Base-by-base conservation (phyloP, 2,329 filamentous ascomycete species). In the Boeremia lycopersici region DNA sequence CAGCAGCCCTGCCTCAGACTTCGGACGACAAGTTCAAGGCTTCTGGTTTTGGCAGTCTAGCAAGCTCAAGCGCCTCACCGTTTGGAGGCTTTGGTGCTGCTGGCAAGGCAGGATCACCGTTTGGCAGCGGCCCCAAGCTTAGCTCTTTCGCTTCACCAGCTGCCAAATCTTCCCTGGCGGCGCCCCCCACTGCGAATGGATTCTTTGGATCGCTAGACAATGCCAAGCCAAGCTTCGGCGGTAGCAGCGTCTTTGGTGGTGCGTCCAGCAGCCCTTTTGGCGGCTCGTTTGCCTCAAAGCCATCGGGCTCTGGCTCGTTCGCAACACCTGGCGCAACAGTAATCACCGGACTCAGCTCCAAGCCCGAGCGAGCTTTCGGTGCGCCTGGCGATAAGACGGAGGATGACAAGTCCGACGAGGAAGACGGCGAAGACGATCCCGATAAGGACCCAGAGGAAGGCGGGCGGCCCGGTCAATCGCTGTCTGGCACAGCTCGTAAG, bases 291-390 rank as follows among this genome's bases (percentile, higher is more conserved):
- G 61, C 60, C 7, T 60, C 61, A 29, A 39, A 62, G 30, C 61
- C 69, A 42, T 77, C 78, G 29, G 67, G 70, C 4, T 74, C 92
- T 9, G 82, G 83, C 2, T 89, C 83, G 62, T 96, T 96, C 74
- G 90, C 87, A 36, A 86, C 87, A 40, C 82, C 86, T 19, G 74
- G 74, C 17, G 84, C 82, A 45, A 64, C 64, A 11, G 77, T 44
- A 68, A 77, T 77, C 41, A 74, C 80, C 55, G 77, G 78, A 2
- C 59, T 77, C 67, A 84, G 79, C 53, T 81, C 81, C 56, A 90
- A 89, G 72, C 81, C 85, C 12, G 81, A 83, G 3, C 90, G 85
- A 74, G 84, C 90, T 0, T 95, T 96, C 70, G 91, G 91, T 29
- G 89, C 90, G 11, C 85, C 90, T 1, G 86, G 87, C 34, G 88